Conservation (phyloP, 495 filamentous ascomycete genomes). For the Aspergillus carlsbadensis region DNA sequence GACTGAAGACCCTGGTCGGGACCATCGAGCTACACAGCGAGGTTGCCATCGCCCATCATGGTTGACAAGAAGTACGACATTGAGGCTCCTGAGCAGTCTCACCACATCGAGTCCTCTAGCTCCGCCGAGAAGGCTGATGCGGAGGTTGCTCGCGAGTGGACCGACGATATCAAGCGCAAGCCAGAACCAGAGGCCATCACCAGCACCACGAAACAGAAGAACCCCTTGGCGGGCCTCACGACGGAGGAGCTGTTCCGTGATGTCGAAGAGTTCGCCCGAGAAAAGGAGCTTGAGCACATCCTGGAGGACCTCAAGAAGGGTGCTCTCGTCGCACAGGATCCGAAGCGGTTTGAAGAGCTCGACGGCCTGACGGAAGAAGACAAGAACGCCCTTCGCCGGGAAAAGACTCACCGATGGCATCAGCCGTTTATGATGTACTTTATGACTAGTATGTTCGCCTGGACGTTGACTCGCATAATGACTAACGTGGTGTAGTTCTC, state of each 20-base stretch:
- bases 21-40: background rate
- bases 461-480: background rate
- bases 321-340: slow-evolving; percentile 61
- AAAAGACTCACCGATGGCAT: slow-evolving; percentile 51
- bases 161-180: slow-evolving; percentile 9
- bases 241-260: slow-evolving; percentile 53
- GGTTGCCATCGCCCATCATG: slow-evolving; percentile 8
- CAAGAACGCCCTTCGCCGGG: slow-evolving; percentile 51
- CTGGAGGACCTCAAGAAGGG: slow-evolving; percentile 61
- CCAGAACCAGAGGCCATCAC: background rate
- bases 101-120: slow-evolving; percentile 12
- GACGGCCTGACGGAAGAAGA: slow-evolving; percentile 51
- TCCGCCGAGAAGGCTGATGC: slow-evolving; percentile 14
- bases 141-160: slow-evolving; percentile 16
- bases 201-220: slow-evolving; percentile 32
- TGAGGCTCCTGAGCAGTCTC: slow-evolving; percentile 8
- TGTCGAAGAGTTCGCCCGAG: slow-evolving; percentile 58
- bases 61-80: slow-evolving; percentile 14
- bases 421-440: slow-evolving; percentile 57
- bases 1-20: background rate
- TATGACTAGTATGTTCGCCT: slow-evolving; percentile 40
- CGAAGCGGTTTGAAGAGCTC: slow-evolving; percentile 33
- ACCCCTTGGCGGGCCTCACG: slow-evolving; percentile 56
- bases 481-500: slow-evolving; percentile 18
- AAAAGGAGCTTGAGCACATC: slow-evolving; percentile 55